Base-by-base conservation (phyloP, 108 stramenopile genomes). In the Nitzschia sp. region DNA sequence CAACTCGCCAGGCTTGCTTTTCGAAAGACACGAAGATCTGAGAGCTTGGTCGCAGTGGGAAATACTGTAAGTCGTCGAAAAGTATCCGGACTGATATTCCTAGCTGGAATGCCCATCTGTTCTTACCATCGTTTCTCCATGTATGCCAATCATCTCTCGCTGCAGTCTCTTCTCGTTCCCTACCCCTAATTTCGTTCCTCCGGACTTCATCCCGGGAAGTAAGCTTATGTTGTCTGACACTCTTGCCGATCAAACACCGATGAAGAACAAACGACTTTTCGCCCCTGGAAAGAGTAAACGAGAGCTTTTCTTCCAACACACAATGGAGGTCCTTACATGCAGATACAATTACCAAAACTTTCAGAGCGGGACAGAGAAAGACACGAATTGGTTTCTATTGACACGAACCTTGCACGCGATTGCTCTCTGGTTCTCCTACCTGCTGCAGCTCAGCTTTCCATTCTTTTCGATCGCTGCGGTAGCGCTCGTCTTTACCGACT, bases 1-100 rank as follows among this genome's bases (percentile, higher is more conserved):
- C n/a, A n/a, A n/a, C n/a, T n/a, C 9, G 48, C 48, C 4, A 50
- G 4, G 19, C 4, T 55, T 28, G 1, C 63, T 81, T 2, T 81
- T 81, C 32, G 25, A 72, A 19, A 28, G 63, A n/a, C 73, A 72
- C 53, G 30, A 54, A 30, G 35, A 58, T 21, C 66, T 66, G 63
- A 57, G 68, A 21, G 58, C 71, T 4, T 81, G 80, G 80, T 62
- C 65, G 3, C 50, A 60, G 19, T 77, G 76, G 76, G 76, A 81
- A 27, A 58, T 56, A 35, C 21, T 81, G 33, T 63, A 68, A 66
- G 66, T 66, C 6, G 1, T n/a, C n/a, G n/a, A n/a, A n/a, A 3
- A 9, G n/a, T 16, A 48, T 28, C 47, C 1, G 15, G 31, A 4
- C 2, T 3, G 11, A 27, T 31, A 5, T 1, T 41, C 22, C 21